Evolutionary conservation across 2,329 filamentous ascomycete genomes (phyloP).

Genomic region (Apiospora kogelbergensis): DNA sequence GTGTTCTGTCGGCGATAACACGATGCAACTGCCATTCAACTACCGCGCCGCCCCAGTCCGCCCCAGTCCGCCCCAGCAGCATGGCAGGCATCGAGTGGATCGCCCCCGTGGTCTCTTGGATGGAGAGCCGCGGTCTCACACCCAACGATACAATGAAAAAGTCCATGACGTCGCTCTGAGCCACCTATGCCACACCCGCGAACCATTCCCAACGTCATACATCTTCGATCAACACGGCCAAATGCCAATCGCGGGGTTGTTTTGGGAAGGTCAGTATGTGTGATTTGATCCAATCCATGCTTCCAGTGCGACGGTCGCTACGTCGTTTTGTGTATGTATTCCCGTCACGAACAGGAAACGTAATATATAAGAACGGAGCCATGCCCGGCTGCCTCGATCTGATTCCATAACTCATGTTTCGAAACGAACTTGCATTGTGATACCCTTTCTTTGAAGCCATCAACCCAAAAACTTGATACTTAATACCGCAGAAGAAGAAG

Average conservation of each 20-base stretch:
- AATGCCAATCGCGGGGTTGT: neutral
- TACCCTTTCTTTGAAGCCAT: neutral
- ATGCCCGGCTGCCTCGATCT: neutral
- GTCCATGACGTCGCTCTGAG: slow-evolving; percentile 6
- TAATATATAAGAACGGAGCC: neutral
- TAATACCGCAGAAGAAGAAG: neutral
- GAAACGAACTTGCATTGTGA: neutral
- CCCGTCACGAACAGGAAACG: neutral
- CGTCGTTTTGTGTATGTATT: neutral
- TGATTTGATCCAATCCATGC: neutral
- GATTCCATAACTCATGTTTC: no score
- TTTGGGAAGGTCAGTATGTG: neutral
- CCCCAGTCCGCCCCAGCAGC: neutral
- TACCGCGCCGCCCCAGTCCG: neutral
- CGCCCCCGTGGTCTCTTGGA: neutral
- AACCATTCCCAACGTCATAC: neutral
- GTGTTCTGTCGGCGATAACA: neutral
- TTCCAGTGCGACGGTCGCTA: neutral
- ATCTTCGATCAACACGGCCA: neutral
- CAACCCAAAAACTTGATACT: neutral
- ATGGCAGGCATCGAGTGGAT: neutral
- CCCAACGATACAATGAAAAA: neutral
- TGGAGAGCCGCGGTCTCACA: neutral
- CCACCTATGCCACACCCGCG: neutral
- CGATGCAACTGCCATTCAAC: neutral